phyloP scores from a whole-genome alignment of 352 stramenopile genomes.

The Blastocystis sp. region DNA sequence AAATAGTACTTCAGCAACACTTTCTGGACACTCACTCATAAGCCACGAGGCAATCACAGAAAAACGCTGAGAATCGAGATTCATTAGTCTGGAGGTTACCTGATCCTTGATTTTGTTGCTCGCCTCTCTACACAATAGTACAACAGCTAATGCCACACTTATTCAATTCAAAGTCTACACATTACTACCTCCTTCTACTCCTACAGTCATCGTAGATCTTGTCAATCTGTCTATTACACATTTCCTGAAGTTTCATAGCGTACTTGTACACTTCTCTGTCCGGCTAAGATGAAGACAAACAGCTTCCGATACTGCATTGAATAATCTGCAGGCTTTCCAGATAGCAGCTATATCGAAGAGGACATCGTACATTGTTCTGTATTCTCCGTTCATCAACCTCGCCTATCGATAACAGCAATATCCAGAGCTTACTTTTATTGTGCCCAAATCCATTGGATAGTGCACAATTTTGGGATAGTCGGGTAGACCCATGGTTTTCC shows the following conservation, averaged over 20 bases:
- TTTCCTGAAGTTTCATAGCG: not conserved
- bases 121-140: not conserved
- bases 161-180: constrained; percentile 18
- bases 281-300: not conserved
- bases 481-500: not conserved
- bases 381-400: not conserved
- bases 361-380: not conserved
- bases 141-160: not conserved
- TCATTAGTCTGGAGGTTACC: not conserved
- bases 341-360: constrained; percentile 28
- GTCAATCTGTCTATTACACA: not conserved
- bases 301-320: not conserved
- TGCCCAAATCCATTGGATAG: constrained; percentile 54
- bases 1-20: not conserved
- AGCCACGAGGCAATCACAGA: not conserved
- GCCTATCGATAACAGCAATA: not conserved
- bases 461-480: not conserved
- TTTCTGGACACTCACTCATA: not conserved
- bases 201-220: not conserved
- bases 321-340: not conserved
- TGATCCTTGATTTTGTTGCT: not conserved
- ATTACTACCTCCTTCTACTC: not conserved
- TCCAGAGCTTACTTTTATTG: not conserved
- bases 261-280: not conserved
- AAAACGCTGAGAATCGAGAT: not conserved